Evolutionary conservation across 805 yeast genomes (phyloP), one percentile per base, ranked within the genome.

Genomic region (Candida yuanshanica): DNA sequence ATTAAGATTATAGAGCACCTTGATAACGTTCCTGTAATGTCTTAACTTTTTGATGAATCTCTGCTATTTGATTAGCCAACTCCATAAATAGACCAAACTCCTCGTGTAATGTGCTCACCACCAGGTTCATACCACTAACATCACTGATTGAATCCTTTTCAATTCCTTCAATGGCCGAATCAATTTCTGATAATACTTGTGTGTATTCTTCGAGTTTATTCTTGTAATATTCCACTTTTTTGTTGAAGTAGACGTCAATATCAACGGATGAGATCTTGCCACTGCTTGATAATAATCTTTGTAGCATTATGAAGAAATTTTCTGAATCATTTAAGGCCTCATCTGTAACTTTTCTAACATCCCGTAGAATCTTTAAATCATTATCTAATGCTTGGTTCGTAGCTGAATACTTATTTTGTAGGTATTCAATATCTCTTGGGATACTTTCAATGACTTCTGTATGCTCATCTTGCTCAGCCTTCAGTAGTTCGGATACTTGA

Each of bases 11-110:
- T 7, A 48, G 25, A 14, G 35, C 22, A 7, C 52, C 51, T 20
- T 44, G 47, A 5, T 48, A 36, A 31, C 49, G 46, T 26, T 55
- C 59, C 27, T 49, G 49, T 2, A 55, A 26, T 7, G 40, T 46
- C 47, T 65, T 71, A 5, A 72, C 72, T 38, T 65, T 66, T 49
- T 75, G 79, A 60, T 83, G 91, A 32, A 82, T 59, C 49, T 79
- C 85, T 2, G 91, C 90, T 56, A 82, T 72, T 32, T 77, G 73
- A 57, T 83, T 85, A 37, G 90, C 82, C 34, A 81, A 68, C 58
- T 83, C 90, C 79, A 83, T 80, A 60, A 82, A 84, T 39, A 83
- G 63, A 34, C 68, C 68, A 56, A 81, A 83, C 59, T 83, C 91
- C 50, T 78, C 80, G 42, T 76, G 75, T 20, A 84, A 70, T 0